These are phyloP conservation scores for Lolium multiflorum DNA, from an alignment of 176 grass and related monocot genomes.

Conservation along the genomic window DNA sequence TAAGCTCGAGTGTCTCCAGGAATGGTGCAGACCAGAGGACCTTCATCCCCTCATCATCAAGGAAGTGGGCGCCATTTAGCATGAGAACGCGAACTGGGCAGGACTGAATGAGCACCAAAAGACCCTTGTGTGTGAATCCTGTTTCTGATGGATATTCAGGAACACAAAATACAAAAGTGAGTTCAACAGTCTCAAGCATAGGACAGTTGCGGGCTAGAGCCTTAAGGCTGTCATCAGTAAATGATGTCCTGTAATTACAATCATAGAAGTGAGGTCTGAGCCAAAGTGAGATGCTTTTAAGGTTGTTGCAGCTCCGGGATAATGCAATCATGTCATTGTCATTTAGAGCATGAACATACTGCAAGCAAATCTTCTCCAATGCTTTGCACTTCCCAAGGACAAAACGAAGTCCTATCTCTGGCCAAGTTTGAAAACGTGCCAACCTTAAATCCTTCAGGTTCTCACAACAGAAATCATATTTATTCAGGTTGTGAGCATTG, in stretches of 20 bases:
- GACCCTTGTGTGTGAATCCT: background rate
- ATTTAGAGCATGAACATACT: background rate
- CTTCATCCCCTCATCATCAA: background rate
- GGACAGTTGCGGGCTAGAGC: background rate
- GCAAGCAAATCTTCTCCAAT: background rate
- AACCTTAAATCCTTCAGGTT: background rate
- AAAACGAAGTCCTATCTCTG: background rate
- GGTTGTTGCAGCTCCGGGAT: constrained; percentile 12
- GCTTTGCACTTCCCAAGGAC: background rate
- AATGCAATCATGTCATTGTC: background rate
- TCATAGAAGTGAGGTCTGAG: background rate
- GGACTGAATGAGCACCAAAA: background rate
- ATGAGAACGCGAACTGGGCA: background rate
- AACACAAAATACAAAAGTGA: background rate
- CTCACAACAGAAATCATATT: background rate
- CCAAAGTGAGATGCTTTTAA: background rate
- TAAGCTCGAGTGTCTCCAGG: background rate
- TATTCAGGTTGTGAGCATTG: background rate
- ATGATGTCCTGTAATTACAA: background rate
- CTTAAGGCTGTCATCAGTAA: background rate
- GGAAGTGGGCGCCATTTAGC: background rate
- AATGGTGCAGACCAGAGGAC: background rate
- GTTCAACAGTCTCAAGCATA: background rate
- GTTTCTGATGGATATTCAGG: background rate
- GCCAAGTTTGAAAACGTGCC: background rate